Percentiles rank a stretch among this genome's conserved stretches.
Conservation (phyloP, 176 grass and related monocot species). For the Ananas comosus region DNA sequence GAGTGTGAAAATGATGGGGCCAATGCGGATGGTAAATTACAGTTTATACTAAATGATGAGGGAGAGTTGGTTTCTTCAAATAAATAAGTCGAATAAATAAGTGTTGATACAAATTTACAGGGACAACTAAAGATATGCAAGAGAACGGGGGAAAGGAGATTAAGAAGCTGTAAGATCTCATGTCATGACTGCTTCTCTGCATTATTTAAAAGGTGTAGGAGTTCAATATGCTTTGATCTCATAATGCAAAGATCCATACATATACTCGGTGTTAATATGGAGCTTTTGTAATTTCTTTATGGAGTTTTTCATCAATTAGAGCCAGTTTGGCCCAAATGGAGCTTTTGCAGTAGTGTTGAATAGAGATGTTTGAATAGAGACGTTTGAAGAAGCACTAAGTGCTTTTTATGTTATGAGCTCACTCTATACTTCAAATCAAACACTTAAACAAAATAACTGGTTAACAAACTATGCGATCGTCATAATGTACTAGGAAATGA, state of each 20-base stretch:
- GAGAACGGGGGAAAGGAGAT: not conserved
- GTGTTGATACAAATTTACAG: not conserved
- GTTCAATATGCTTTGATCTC: not conserved
- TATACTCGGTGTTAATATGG: too few species aligned
- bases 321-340: too few species aligned
- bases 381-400: too few species aligned
- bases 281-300: too few species aligned
- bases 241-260: not conserved
- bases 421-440: too few species aligned
- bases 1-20: not conserved
- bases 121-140: not conserved
- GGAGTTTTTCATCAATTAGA: too few species aligned
- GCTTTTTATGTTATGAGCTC: too few species aligned
- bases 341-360: too few species aligned
- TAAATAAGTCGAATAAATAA: not conserved
- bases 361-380: too few species aligned
- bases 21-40: not conserved
- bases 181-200: not conserved
- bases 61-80: conserved; percentile 2
- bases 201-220: not conserved
- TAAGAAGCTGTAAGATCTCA: not conserved
- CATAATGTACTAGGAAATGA: too few species aligned
- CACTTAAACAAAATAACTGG: too few species aligned
- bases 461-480: too few species aligned
- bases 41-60: not conserved